phyloP scores from a whole-genome alignment of 768 basidiomycete species.

The Baorangia bicolor region DNA sequence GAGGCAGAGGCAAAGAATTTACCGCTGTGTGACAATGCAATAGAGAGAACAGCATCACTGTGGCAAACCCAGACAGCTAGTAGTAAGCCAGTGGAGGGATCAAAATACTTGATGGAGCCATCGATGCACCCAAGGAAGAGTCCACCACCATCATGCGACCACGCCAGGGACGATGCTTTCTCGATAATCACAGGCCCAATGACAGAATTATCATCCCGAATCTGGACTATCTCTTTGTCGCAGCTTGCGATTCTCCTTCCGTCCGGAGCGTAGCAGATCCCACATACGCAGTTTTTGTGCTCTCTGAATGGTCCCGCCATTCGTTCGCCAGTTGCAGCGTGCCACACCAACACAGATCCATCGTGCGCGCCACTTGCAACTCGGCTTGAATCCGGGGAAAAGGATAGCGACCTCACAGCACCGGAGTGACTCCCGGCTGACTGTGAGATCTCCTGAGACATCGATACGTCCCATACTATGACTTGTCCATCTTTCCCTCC shows the following conservation, averaged over 20 bases:
- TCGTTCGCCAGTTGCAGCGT: not conserved
- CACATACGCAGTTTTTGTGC: not conserved
- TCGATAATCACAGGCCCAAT: not conserved
- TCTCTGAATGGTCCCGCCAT: not conserved
- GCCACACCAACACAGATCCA: not conserved
- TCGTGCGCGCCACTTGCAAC: not conserved
- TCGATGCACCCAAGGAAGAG: not conserved
- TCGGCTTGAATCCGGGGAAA: not conserved
- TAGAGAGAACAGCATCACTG: not conserved
- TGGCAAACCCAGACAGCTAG: not conserved
- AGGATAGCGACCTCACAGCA: not conserved
- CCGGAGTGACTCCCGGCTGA: not conserved
- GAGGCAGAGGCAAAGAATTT: not conserved
- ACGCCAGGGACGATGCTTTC: not conserved
- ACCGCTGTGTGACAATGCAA: not conserved
- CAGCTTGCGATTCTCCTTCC: not conserved
- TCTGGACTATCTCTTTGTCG: not conserved
- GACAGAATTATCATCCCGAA: not conserved
- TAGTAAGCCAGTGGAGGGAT: not conserved
- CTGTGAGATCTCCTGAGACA: not conserved
- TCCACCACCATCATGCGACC: not conserved
- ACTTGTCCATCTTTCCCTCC: not conserved
- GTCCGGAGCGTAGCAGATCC: not conserved
- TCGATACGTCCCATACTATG: not conserved
- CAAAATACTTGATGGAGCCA: not conserved